Evolutionary conservation across 1,284 basidiomycete species (phyloP).

Genomic region (Rhizopogon hawkerae): DNA sequence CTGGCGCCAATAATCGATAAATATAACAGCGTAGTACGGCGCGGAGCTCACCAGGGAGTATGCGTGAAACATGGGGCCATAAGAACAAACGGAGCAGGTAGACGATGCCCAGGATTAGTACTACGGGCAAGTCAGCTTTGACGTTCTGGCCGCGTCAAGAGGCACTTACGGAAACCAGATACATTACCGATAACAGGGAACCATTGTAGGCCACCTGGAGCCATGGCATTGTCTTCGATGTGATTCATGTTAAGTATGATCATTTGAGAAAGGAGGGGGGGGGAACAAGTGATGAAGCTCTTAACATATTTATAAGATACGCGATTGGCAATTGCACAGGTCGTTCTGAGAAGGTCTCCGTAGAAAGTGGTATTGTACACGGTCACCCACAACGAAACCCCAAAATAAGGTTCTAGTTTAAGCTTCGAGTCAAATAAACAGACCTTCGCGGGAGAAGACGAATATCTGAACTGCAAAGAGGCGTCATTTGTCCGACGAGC

Average conservation of each 20-base stretch:
- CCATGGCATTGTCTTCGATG: no score
- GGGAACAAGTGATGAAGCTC: no score
- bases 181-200: background rate
- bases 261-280: no score
- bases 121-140: background rate
- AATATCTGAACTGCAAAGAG: background rate
- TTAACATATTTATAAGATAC: background rate
- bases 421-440: no score
- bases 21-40: background rate
- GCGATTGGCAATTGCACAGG: no score
- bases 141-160: background rate
- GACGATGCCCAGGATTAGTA: background rate
- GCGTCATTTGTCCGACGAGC: background rate
- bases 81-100: background rate
- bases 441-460: no score
- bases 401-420: no score
- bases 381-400: no score
- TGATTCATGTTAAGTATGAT: background rate
- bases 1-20: background rate
- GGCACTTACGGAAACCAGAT: background rate
- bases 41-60: background rate
- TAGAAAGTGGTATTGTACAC: no score
- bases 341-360: no score
- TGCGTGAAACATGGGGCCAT: background rate
- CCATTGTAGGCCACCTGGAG: background rate